A percentile compares a stretch with the other conserved stretches of the same genome.
phyloP scores from a whole-genome alignment of 2,329 filamentous ascomycete genomes.

The Phoma sp. region DNA sequence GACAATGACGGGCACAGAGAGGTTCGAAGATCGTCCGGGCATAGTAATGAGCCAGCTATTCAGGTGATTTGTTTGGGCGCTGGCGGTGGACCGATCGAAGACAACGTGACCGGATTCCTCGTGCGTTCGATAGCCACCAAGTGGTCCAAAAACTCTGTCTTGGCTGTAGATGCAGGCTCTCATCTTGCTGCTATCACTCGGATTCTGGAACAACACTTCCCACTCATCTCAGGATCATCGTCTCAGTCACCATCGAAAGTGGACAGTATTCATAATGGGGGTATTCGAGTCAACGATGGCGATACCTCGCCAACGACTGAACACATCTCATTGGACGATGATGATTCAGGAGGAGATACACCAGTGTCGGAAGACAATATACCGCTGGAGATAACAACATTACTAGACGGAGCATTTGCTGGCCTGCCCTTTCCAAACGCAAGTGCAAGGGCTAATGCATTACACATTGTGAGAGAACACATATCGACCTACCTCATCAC shows the following conservation, averaged over 20 bases:
- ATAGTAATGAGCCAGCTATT: constrained; percentile 49
- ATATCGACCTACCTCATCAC: constrained; percentile 92
- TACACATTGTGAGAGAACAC: constrained; percentile 77
- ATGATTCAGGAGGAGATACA: constrained; percentile 38
- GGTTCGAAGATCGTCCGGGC: constrained; percentile 44
- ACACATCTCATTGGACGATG: constrained; percentile 30
- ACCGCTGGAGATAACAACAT: constrained; percentile 60
- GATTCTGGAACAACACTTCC: constrained; percentile 69
- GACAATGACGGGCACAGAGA: constrained; percentile 46
- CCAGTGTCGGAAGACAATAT: constrained; percentile 34
- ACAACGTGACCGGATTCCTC: constrained; percentile 87
- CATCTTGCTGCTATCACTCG: constrained; percentile 85
- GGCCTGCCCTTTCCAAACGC: constrained; percentile 74
- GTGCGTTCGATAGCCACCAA: constrained; percentile 79
- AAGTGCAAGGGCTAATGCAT: constrained; percentile 77
- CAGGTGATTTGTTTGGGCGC: constrained; percentile 71
- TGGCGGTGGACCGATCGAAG: constrained; percentile 87
- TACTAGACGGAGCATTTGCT: constrained; percentile 73
- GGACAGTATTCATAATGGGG: constrained; percentile 27
- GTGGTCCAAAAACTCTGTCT: constrained; percentile 81
- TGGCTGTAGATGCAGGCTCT: constrained; percentile 94
- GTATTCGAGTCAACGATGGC: constrained; percentile 20
- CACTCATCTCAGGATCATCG: constrained; percentile 46
- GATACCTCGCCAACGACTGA: constrained; percentile 36
- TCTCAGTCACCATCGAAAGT: constrained; percentile 16